These are phyloP conservation scores for Solanum stenotomum DNA, from an alignment of 257 asterid species.

Conservation along the genomic window DNA sequence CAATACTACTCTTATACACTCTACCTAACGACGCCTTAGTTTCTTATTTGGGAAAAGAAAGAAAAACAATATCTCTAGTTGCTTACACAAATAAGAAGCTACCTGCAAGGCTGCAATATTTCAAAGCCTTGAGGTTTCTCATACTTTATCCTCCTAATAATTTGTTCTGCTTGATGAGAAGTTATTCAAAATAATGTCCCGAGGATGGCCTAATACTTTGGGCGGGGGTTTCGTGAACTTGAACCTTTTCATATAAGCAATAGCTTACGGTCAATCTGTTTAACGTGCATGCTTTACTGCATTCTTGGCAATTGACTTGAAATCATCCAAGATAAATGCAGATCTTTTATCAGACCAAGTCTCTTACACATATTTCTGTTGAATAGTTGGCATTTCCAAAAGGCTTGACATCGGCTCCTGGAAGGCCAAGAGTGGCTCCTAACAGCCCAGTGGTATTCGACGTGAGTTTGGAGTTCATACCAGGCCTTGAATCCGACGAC, in stretches of 20 bases:
- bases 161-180: not conserved
- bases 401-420: slow-evolving; percentile 90
- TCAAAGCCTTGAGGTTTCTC: not conserved
- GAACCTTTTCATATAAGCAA: not conserved
- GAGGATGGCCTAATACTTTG: not conserved
- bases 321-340: not conserved
- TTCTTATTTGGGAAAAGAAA: not conserved
- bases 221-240: not conserved
- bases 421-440: slow-evolving; percentile 93
- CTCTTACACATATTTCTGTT: slow-evolving; percentile 1
- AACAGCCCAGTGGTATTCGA: slow-evolving; percentile 80
- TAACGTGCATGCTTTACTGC: not conserved
- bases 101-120: not conserved
- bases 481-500: slow-evolving; percentile 76
- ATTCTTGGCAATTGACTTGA: not conserved
- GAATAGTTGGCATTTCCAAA: slow-evolving; percentile 82
- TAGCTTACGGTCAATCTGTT: not conserved
- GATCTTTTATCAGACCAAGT: not conserved
- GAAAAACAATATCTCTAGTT: not conserved
- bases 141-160: not conserved
- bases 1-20: not conserved
- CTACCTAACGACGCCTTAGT: not conserved
- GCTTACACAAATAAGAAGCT: not conserved
- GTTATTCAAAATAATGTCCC: not conserved
- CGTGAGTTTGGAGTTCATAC: slow-evolving; percentile 85